Evolutionary conservation across 306 rosid species (phyloP), one percentile per base, ranked within the genome.

Genomic region (Prinsepia uniflora): DNA sequence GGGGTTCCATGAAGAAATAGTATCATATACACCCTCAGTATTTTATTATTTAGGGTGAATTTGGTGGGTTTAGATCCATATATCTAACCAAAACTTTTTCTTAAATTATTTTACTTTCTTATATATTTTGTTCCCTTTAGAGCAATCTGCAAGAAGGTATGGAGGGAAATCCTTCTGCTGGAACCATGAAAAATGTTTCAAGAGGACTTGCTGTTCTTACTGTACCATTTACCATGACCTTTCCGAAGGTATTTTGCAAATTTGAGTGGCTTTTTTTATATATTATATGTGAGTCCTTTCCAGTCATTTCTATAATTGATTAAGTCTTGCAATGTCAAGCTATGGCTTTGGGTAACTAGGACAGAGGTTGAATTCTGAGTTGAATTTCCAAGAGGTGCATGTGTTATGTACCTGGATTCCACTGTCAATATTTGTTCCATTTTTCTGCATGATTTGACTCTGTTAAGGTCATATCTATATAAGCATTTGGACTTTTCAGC

Each of bases 161-260:
- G 92, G 99, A 94, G 89, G 97, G 96, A 74, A 94, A 91, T 84
- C 92, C 97, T 75, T 44, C 57, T 65, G 96, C 89, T 65, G 59
- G 57, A 46, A 91, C 86, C 75, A 89, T 89, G 96, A 94, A 94
- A 86, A 94, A 86, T 39, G 41, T 94, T 49, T 83, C 89, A 45
- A 89, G 99, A 80, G 92, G 67, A 73, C 71, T 94, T 81, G 99
- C 99, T 54, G 73, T 94, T 85, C 83, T 88, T 58, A 86, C 95
- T 30, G 96, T 94, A 74, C 99, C 99, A 71, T 80, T 94, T 75
- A 91, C 99, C 59, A 81, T 84, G 90, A 61, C 75, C 57, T 94
- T 94, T 81, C 92, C 95, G 0, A 87, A 91, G 99, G 99, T 91
- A 79, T 78, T 79, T 75, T 74, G 56, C 63, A 44, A 54, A 64